Evolutionary conservation across 192 early-diverging fungal genomes (phyloP).

Genomic region (Coemansia sp.): DNA sequence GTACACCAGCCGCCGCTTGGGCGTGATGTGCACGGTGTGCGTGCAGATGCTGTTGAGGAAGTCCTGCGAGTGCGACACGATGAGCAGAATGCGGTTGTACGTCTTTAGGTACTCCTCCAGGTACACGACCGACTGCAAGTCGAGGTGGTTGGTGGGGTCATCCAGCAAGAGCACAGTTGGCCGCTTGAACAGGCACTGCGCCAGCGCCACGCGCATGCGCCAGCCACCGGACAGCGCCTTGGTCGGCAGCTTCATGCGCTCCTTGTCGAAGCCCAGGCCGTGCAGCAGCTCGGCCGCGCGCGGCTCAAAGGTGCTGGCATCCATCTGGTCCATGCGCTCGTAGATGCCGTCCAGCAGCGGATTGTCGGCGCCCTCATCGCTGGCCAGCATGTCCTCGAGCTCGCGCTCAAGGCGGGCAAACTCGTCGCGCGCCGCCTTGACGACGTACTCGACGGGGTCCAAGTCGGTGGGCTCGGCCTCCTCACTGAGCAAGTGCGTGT

Average conservation of each 20-base stretch:
- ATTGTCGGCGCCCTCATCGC: conserved; percentile 82
- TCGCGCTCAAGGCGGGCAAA: conserved; percentile 88
- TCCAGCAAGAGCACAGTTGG: conserved; percentile 92
- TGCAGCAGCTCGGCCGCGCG: conserved; percentile 88
- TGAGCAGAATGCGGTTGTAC: conserved; percentile 84
- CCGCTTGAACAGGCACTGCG: conserved; percentile 93
- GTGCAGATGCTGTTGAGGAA: conserved; percentile 95
- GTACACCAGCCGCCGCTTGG: conserved; percentile 89
- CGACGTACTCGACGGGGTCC: conserved; percentile 91
- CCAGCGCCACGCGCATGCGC: conserved; percentile 98
- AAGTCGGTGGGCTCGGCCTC: conserved; percentile 95
- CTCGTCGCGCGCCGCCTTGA: conserved; percentile 87
- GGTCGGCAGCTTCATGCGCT: conserved; percentile 89
- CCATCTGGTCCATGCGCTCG: conserved; percentile 95
- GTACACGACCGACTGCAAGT: conserved; percentile 90
- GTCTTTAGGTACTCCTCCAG: conserved; percentile 78
- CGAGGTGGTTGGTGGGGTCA: conserved; percentile 93
- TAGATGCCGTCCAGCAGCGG: conserved; percentile 91
- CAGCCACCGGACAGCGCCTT: conserved; percentile 99
- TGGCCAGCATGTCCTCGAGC: conserved; percentile 88
- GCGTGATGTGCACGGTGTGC: conserved; percentile 93
- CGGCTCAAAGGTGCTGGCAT: conserved; percentile 91
- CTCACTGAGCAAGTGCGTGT: conserved; percentile 95
- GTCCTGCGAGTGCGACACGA: conserved; percentile 95
- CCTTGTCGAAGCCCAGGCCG: conserved; percentile 92